Conservation (phyloP, 2,329 filamentous ascomycete genomes). For the Colletotrichum sp. region DNA sequence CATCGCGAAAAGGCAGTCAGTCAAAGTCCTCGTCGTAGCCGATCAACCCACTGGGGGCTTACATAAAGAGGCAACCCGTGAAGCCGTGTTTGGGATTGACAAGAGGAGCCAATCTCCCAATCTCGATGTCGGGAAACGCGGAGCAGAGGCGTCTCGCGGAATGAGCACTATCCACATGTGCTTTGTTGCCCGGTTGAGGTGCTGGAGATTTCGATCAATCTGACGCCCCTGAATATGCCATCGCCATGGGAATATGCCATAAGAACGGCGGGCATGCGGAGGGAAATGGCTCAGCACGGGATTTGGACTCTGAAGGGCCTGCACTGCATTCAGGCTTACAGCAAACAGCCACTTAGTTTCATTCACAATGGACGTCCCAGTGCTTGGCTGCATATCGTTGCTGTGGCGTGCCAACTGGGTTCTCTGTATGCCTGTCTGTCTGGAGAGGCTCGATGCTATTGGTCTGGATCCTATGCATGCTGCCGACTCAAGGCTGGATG, state of each 20-base stretch:
- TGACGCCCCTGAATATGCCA: conserved; percentile 10
- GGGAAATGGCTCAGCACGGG: neutral
- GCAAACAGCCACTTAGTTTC: neutral
- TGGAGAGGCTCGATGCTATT: neutral
- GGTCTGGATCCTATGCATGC: neutral
- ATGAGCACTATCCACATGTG: conserved; percentile 11
- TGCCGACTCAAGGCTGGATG: neutral
- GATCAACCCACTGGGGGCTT: neutral
- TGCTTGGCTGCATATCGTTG: neutral
- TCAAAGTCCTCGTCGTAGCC: neutral
- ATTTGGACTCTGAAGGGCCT: neutral
- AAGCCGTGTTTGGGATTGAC: conserved; percentile 7
- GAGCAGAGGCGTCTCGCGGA: conserved; percentile 2
- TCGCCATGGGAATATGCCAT: neutral
- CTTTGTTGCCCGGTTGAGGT: conserved; percentile 11
- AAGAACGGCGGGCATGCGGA: neutral
- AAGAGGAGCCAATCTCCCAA: conserved; percentile 9
- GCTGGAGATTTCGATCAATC: conserved; percentile 8
- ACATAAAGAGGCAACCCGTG: neutral
- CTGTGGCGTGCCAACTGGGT: neutral
- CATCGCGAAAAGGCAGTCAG: neutral
- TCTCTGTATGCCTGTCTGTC: neutral
- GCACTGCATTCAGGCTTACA: neutral
- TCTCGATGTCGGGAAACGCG: conserved; percentile 7
- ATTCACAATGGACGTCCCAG: neutral